Evolutionary conservation across 2,329 filamentous ascomycete species (phyloP), one percentile per base, ranked within the genome.

Genomic region (Cladosporium sphaerospermum): DNA sequence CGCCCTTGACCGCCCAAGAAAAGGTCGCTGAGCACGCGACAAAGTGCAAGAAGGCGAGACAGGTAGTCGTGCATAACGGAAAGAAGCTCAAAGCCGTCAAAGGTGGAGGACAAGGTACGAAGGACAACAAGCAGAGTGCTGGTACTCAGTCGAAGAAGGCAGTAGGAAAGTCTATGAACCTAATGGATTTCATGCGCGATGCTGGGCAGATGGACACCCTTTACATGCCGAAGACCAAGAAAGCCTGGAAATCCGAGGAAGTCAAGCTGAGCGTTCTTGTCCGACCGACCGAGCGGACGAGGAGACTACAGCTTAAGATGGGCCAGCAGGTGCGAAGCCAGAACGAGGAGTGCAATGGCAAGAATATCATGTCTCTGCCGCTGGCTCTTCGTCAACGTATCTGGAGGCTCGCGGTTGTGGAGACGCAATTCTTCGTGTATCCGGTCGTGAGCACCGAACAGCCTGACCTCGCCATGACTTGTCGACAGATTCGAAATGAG

Each of bases 381-480:
- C 32, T 43, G 23, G 31, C 43, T 13, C 8, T 62, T 4, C 56
- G 59, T 3, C 44, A 37, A 9, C 44, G 56, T 5, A 58, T 65
- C 19, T 62, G 54, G 51, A 42, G 45, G 9, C 37, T 54, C 7
- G 56, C 45, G 0, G 61, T 64, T 2, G 56, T 64, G 7, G 57
- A 64, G 10, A 47, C 33, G 5, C 54, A 49, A 11, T 37, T 48
- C 45, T 62, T 61, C 49, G 46, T 64, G 32, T 59, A 56, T 32
- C 61, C 61, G 1, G 56, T 55, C 2, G 47, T 39, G 6, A 19
- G 11, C 5, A 53, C 42, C 0, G 59, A 64, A 32, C 64, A 66
- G 49, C 61, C 64, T 9, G 64, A 64, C 43, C 36, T 65, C 9
- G 57, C 59, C 1, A 61, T 63, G 57, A 58, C 58, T 2, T 54